These are phyloP conservation scores for Sarcodon aspratus DNA, from an alignment of 768 basidiomycete species.

Conservation along the genomic window DNA sequence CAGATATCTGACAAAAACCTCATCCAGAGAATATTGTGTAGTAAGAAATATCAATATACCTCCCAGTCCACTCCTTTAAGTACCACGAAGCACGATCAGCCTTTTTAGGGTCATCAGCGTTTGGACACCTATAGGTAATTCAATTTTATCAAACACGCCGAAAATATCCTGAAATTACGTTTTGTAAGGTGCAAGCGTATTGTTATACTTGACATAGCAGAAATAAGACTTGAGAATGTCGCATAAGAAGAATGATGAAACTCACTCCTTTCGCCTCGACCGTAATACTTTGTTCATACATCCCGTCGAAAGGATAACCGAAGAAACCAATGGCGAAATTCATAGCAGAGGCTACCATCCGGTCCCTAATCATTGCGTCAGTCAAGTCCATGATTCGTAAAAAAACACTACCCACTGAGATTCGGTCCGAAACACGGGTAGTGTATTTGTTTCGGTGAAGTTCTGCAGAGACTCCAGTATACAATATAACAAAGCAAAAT, in stretches of 20 bases:
- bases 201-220: slow-evolving; percentile 22
- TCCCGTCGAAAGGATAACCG: slow-evolving; percentile 24
- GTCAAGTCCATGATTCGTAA: background rate
- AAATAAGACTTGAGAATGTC: background rate
- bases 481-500: slow-evolving; percentile 33
- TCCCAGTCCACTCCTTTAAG: slow-evolving; percentile 22
- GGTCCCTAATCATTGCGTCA: slow-evolving; percentile 5
- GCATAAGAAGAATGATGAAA: background rate
- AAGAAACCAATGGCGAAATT: slow-evolving; percentile 44
- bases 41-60: slow-evolving; percentile 1
- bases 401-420: slow-evolving; percentile 21
- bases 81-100: slow-evolving; percentile 13
- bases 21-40: background rate
- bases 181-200: slow-evolving; percentile 31
- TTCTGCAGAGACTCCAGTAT: slow-evolving; percentile 26
- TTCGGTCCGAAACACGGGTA: slow-evolving; percentile 41
- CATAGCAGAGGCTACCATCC: slow-evolving; percentile 25
- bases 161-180: background rate
- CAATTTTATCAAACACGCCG: background rate
- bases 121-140: slow-evolving; percentile 11
- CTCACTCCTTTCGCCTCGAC: slow-evolving; percentile 25
- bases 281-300: slow-evolving; percentile 36
- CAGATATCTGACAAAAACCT: slow-evolving; percentile 18
- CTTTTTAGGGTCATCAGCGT: slow-evolving; percentile 15
- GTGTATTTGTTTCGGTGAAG: slow-evolving; percentile 17